Conservation (phyloP, 495 filamentous ascomycete species). For the Astrothelium subdiscretum region DNA sequence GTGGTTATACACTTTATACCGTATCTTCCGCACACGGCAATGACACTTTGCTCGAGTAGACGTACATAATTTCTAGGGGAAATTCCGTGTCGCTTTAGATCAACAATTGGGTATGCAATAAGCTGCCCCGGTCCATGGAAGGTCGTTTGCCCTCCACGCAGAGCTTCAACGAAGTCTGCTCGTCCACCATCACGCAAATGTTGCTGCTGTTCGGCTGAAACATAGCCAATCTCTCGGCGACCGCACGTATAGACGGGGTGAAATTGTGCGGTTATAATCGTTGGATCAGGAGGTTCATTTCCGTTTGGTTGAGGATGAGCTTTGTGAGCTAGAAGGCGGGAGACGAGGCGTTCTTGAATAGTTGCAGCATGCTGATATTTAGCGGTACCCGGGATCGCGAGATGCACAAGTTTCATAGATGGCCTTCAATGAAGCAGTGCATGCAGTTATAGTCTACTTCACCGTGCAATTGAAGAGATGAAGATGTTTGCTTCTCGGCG, state of each 20-base stretch:
- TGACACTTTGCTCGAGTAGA: conserved; percentile 63
- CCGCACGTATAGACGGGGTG: conserved; percentile 82
- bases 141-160: conserved; percentile 81
- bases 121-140: conserved; percentile 94
- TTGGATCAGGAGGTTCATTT: conserved; percentile 42
- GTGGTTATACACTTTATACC: conserved; percentile 52
- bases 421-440: neutral
- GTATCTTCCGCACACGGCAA: conserved; percentile 44
- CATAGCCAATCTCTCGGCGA: conserved; percentile 59
- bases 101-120: conserved; percentile 78
- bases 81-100: conserved; percentile 48
- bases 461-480: neutral
- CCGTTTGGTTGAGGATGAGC: conserved; percentile 14
- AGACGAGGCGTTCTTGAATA: conserved; percentile 34
- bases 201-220: conserved; percentile 32
- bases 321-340: conserved; percentile 38
- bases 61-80: conserved; percentile 57
- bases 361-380: conserved; percentile 28
- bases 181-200: conserved; percentile 31
- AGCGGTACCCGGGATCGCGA: conserved; percentile 53
- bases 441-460: neutral
- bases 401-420: conserved; percentile 48
- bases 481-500: too few relatives aligned
- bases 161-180: conserved; percentile 56
- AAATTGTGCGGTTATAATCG: conserved; percentile 73